Evolutionary conservation across 805 yeast species (phyloP).

Genomic region (Starmerella potacharoeniae): DNA sequence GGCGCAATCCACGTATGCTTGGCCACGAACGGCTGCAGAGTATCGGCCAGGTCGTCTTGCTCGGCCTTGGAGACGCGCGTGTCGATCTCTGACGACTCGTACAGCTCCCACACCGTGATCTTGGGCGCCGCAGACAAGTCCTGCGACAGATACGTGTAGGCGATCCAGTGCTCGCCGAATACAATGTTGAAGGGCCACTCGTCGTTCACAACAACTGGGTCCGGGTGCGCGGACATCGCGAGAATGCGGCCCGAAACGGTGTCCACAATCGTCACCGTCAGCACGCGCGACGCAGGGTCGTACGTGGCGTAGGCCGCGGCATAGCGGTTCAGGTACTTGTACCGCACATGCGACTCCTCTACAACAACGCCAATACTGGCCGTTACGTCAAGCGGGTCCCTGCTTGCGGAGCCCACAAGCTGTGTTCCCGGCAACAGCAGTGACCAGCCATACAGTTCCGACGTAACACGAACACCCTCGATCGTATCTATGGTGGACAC

Average conservation of each 20-base stretch:
- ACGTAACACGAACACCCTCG: not conserved
- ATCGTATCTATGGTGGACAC: not conserved
- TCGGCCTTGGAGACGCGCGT: constrained; percentile 27
- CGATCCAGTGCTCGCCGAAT: constrained; percentile 75
- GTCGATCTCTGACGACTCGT: constrained; percentile 52
- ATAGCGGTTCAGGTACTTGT: constrained; percentile 75
- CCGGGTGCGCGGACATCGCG: constrained; percentile 34
- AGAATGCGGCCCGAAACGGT: constrained; percentile 57
- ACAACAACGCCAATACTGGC: constrained; percentile 59
- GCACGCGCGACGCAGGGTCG: constrained; percentile 22
- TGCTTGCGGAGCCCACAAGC: constrained; percentile 34
- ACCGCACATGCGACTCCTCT: constrained; percentile 52
- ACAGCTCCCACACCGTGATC: constrained; percentile 65
- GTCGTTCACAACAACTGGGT: constrained; percentile 33
- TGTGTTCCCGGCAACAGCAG: constrained; percentile 12
- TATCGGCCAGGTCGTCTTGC: constrained; percentile 30
- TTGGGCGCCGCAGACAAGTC: constrained; percentile 43
- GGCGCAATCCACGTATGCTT: constrained; percentile 54
- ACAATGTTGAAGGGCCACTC: constrained; percentile 39
- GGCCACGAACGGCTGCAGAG: constrained; percentile 38
- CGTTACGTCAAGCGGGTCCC: constrained; percentile 33
- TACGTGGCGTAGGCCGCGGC: constrained; percentile 42
- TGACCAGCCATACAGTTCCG: constrained; percentile 6
- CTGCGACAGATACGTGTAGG: constrained; percentile 49
- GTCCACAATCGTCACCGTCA: constrained; percentile 51